These are phyloP conservation scores for Asclepias syriaca DNA, from an alignment of 257 asterid genomes.

Conservation along the genomic window DNA sequence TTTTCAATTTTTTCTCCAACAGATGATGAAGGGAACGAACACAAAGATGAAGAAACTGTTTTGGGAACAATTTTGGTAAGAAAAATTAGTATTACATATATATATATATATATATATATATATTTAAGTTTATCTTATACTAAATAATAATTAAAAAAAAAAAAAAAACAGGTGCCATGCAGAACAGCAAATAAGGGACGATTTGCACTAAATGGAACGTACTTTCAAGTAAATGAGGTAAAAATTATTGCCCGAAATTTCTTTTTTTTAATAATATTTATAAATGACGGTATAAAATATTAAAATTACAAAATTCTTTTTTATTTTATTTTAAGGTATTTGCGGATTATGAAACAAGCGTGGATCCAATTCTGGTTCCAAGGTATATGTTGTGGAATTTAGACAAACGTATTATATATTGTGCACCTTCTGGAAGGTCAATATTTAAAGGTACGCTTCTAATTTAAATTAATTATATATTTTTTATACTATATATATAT, in stretches of 20 bases:
- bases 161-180: slow-evolving; percentile 74
- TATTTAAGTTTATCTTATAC: background rate
- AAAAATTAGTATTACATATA: background rate
- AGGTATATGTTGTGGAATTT: slow-evolving; percentile 32
- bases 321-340: slow-evolving; percentile 37
- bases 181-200: slow-evolving; percentile 53
- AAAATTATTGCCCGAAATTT: too few species aligned
- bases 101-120: too few species aligned
- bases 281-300: too few species aligned
- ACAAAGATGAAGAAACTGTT: too few species aligned
- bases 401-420: slow-evolving; percentile 24
- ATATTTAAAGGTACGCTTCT: slow-evolving; percentile 66
- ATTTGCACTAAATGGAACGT: slow-evolving; percentile 78
- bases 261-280: too few species aligned
- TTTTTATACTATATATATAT: too few species aligned
- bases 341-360: slow-evolving; percentile 57
- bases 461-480: too few species aligned
- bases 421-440: slow-evolving; percentile 43
- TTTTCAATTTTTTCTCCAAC: too few species aligned
- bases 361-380: slow-evolving; percentile 36
- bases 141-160: too few species aligned
- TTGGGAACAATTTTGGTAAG: slow-evolving; percentile 58
- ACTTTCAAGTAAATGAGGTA: slow-evolving; percentile 81
- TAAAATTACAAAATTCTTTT: background rate
- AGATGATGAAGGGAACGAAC: too few species aligned